These are phyloP conservation scores for Nicotiana paniculata DNA, from an alignment of 257 asterid genomes.

Conservation along the genomic window DNA sequence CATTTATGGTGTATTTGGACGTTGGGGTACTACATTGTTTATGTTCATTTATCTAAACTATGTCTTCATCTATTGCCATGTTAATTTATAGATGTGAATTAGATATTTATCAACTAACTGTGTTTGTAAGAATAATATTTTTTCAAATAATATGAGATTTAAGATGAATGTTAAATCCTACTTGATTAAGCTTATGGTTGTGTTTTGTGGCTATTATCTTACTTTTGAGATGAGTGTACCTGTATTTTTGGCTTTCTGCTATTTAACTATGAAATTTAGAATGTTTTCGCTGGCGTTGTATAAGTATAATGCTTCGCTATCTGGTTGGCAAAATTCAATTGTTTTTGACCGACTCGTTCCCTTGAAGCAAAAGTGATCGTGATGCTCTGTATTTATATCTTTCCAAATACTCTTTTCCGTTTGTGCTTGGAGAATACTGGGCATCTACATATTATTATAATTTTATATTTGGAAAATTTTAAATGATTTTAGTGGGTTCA, in stretches of 20 bases:
- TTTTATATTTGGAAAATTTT: no score
- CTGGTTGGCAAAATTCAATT: neutral
- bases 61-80: neutral
- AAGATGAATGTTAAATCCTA: no score
- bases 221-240: no score
- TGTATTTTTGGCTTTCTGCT: no score
- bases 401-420: neutral
- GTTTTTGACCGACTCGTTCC: neutral
- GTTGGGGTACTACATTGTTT: conserved; percentile 16
- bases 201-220: no score
- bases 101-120: no score
- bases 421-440: neutral
- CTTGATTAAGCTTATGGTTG: no score
- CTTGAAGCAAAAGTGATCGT: neutral
- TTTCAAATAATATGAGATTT: no score
- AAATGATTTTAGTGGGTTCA: no score
- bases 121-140: no score
- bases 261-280: no score
- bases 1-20: conserved; percentile 15
- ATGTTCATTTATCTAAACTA: neutral
- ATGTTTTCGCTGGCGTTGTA: no score
- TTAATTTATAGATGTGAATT: neutral
- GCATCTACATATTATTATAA: neutral
- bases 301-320: neutral
- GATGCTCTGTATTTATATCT: neutral